Conservation (phyloP, 441 rosid genomes). For the Gossypium gossypioides region DNA sequence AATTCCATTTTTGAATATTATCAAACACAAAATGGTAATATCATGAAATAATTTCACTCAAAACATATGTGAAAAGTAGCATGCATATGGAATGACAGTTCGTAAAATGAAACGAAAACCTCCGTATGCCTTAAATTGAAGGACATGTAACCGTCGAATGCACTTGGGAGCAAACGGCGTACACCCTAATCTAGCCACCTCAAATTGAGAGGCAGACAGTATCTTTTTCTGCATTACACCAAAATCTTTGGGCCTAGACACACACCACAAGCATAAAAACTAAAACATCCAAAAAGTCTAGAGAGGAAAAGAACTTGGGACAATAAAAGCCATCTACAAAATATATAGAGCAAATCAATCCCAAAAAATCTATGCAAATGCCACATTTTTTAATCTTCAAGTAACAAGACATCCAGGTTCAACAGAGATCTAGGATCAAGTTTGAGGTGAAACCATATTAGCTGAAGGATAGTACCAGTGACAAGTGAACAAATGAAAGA, state of each 20-base stretch:
- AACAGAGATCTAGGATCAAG: not conserved
- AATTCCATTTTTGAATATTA: not conserved
- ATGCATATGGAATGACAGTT: not conserved
- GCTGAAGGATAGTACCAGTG: not conserved
- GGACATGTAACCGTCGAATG: not conserved
- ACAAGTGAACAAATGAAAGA: not conserved
- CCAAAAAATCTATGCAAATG: not conserved
- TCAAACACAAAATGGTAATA: not conserved
- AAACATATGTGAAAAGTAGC: not conserved
- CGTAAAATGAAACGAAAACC: not conserved
- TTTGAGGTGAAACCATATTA: not conserved
- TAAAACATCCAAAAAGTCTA: not conserved
- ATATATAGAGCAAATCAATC: not conserved
- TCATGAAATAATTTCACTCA: not conserved
- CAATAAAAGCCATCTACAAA: slow-evolving; percentile 2
- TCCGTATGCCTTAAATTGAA: not conserved
- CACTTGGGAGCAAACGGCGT: not conserved
- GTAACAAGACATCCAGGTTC: not conserved
- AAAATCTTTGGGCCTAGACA: not conserved
- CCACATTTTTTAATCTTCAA: not conserved
- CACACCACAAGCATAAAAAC: not conserved
- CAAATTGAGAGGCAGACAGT: not conserved
- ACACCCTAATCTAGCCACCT: not conserved
- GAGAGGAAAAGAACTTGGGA: not conserved
- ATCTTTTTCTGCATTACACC: not conserved